phyloP scores from a whole-genome alignment of 31 red algal species.

The Porphyra umbilicalis region DNA sequence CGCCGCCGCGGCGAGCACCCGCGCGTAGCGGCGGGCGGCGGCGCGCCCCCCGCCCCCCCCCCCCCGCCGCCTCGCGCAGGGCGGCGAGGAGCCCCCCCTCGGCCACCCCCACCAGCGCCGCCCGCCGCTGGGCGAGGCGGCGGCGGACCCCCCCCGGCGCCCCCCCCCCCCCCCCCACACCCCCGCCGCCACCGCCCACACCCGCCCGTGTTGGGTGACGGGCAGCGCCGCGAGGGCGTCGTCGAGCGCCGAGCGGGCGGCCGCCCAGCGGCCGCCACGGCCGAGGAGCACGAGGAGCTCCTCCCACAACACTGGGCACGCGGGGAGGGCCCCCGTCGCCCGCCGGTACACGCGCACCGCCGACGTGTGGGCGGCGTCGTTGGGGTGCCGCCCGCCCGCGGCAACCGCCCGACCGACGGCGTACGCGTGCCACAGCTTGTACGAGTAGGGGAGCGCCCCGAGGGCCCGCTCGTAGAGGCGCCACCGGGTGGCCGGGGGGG shows the following conservation, averaged over 20 bases:
- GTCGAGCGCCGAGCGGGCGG: conserved; percentile 26
- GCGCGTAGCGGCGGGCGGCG: not conserved
- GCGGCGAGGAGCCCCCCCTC: not conserved
- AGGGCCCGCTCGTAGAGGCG: conserved; percentile 68
- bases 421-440: conserved; percentile 86
- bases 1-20: not conserved
- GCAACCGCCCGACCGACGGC: conserved; percentile 9
- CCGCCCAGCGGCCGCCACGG: conserved; percentile 22
- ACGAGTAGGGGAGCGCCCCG: conserved; percentile 62
- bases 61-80: not conserved
- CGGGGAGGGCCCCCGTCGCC: conserved; percentile 29
- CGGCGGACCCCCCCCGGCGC: not conserved
- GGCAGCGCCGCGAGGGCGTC: conserved; percentile 46
- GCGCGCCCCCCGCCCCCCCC: not conserved
- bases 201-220: conserved; percentile 46
- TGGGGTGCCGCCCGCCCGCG: conserved; percentile 39
- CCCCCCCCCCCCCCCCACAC: not conserved
- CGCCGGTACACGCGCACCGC: conserved; percentile 20
- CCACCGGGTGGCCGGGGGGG: conserved; percentile 18
- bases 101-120: not conserved
- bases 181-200: conserved; percentile 49
- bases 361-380: conserved; percentile 17
- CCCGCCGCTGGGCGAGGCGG: not conserved
- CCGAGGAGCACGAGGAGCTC: conserved; percentile 16
- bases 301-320: conserved; percentile 57